These are phyloP conservation scores for Gracilaria vermiculophylla DNA, from an alignment of 23 red algal genomes.

Conservation along the genomic window DNA sequence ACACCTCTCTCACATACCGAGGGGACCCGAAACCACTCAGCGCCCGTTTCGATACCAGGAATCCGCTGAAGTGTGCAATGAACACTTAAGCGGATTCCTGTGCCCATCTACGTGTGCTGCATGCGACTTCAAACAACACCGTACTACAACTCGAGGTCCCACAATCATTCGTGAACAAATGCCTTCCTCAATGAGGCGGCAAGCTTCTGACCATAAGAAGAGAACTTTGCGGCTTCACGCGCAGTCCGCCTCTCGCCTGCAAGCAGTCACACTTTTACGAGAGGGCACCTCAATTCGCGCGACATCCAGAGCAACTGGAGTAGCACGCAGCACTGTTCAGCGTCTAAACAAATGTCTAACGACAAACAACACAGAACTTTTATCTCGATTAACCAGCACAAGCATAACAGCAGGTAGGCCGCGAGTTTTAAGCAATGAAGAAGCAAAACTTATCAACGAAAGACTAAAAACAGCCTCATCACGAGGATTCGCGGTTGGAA, in stretches of 20 bases:
- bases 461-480: background rate
- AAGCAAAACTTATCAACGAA: background rate
- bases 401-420: background rate
- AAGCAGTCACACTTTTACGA: background rate
- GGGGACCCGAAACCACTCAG: no score
- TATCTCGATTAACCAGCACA: background rate
- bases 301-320: background rate
- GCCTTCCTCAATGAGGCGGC: no score
- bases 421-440: no score
- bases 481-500: constrained; percentile 15
- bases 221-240: background rate
- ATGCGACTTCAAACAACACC: no score
- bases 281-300: background rate
- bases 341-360: background rate
- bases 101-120: no score
- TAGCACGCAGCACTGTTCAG: background rate
- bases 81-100: no score
- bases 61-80: no score
- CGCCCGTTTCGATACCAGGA: no score
- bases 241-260: background rate
- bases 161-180: no score
- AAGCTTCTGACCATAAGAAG: background rate
- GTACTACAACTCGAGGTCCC: no score
- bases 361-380: background rate
- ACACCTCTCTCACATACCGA: no score